Evolutionary conservation across 2,329 filamentous ascomycete genomes (phyloP).

Genomic region (Pestalotiopsis fici): DNA sequence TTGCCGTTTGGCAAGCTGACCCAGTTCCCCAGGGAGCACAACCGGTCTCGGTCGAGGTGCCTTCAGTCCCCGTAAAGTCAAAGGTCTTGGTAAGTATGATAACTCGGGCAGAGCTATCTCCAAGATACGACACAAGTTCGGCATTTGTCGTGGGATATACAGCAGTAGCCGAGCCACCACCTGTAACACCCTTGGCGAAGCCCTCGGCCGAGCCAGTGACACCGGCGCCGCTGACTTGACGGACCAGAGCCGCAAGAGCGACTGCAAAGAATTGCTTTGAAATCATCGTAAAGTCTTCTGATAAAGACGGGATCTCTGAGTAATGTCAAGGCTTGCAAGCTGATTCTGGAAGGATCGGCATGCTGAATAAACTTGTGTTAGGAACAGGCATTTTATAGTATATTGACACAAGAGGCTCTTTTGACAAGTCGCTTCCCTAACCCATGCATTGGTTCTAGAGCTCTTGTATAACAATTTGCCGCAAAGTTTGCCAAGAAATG

Average conservation of each 20-base stretch:
- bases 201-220: conserved; percentile 41
- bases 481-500: not conserved
- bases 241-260: not conserved
- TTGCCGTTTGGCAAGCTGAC: conserved; percentile 56
- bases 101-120: conserved; percentile 51
- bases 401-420: not conserved
- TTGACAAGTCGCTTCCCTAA: not conserved
- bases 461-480: not conserved
- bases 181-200: conserved; percentile 55
- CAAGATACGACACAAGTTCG: conserved; percentile 61
- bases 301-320: not conserved
- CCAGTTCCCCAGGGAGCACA: conserved; percentile 60
- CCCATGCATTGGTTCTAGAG: not conserved
- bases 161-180: conserved; percentile 55
- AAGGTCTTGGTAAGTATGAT: conserved; percentile 60
- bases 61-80: conserved; percentile 58
- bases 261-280: not conserved
- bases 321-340: not conserved
- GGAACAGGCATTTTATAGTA: not conserved
- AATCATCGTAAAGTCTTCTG: not conserved
- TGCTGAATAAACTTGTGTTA: not conserved
- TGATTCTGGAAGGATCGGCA: not conserved
- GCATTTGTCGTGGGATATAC: conserved; percentile 54
- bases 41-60: conserved; percentile 50
- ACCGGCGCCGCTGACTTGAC: conserved; percentile 20